Base-by-base conservation (phyloP, 495 filamentous ascomycete genomes). In the Aspergillus panamensis region DNA sequence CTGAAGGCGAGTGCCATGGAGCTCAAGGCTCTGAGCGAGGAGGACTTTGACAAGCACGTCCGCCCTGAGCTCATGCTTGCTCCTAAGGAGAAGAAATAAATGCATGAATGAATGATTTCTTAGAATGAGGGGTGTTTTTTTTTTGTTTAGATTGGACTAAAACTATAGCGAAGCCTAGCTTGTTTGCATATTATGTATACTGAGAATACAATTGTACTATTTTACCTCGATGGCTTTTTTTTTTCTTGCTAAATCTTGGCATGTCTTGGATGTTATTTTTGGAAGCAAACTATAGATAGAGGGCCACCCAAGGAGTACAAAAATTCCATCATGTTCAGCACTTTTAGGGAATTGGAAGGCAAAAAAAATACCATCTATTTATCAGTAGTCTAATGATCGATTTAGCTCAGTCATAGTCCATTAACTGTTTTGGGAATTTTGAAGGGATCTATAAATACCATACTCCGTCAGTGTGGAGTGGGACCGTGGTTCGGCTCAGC, bases 41-140 rank as follows among this genome's bases (percentile, higher is more conserved):
- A 89, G 72, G 92, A 97, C 71, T 98, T 97, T 65, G 91, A 97
- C 74, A 81, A 84, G 62, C 75, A 92, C 62, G 94, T 98, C 59
- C 84, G 84, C 64, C 94, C 94, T n/a, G 95, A 97, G 80, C 82
- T 97, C 73, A 98, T 98, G 94, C 78, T 98, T 64, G 85, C 87
- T 57, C 94, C 94, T 31, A 88, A 84, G 78, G 78, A 80, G 73
- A 67, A 70, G 62, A 80, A 82, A 69, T 77, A 73, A 60, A 67
- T 39, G 55, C 19, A 44, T 58, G 49, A 42, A 30, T 42, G 25
- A 10, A 40, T 20, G 31, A 17, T 42, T 52, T 25, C 30, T 33
- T 58, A 37, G 19, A 13, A 13, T n/a, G 35, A 19, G 29, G 40
- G n/a, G 42, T 25, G 30, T 25, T 54, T 48, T 48, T 45, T 62